Conservation (phyloP, 805 yeast species). For the Ogataea nitratoaversa region DNA sequence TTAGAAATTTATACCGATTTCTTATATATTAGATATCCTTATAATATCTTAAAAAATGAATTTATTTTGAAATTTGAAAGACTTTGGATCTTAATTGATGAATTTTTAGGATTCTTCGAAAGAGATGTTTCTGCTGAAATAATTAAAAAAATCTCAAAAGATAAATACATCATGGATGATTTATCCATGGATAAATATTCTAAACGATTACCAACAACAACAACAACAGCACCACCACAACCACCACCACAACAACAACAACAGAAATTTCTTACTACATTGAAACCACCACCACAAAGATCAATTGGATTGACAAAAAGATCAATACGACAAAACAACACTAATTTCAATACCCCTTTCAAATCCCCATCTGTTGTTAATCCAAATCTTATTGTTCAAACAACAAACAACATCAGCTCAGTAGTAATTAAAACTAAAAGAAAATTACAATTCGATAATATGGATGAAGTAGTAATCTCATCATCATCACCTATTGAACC, state of each 20-base stretch:
- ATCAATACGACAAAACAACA: neutral
- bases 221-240: too few species aligned
- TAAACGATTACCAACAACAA: neutral
- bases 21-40: too few species aligned
- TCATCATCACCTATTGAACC: too few species aligned
- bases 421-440: too few species aligned
- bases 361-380: neutral
- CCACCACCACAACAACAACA: too few species aligned
- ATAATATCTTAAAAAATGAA: slow-evolving; percentile 34
- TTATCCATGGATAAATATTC: neutral
- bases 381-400: neutral
- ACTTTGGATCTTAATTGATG: slow-evolving; percentile 25
- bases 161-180: neutral
- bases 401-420: too few species aligned
- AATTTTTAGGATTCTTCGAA: slow-evolving; percentile 30
- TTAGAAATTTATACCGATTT: slow-evolving; percentile 27
- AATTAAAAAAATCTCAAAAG: neutral
- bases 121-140: slow-evolving; percentile 32
- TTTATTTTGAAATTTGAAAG: slow-evolving; percentile 22
- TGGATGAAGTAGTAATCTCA: too few species aligned
- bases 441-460: too few species aligned
- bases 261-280: too few species aligned
- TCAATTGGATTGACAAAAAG: neutral
- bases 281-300: too few species aligned
- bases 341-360: neutral